A percentile compares a stretch with the other conserved stretches of the same genome.
Conservation (phyloP, 169 alveolate species). For the Perkinsus marinus region DNA sequence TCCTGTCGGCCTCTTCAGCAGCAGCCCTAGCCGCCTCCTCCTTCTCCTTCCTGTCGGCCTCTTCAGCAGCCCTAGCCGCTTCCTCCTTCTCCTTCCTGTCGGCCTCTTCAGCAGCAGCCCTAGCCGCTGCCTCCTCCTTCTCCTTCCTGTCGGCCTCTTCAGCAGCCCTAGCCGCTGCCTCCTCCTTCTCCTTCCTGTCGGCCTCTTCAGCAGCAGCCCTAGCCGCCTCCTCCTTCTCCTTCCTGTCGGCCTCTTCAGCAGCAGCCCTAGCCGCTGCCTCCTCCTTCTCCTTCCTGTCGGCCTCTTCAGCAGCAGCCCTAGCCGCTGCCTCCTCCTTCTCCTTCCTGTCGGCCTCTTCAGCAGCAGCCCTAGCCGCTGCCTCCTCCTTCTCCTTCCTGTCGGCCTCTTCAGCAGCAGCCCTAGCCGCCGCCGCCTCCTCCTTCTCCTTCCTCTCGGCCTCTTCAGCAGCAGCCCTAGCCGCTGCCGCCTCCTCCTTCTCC, state of each 20-base stretch:
- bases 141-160: not conserved
- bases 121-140: not conserved
- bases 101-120: not conserved
- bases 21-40: too few species aligned
- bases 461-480: too few species aligned
- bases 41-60: too few species aligned
- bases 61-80: not conserved
- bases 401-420: not conserved
- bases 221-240: not conserved
- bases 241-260: not conserved
- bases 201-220: not conserved
- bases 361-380: not conserved
- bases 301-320: not conserved
- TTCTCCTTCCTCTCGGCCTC: not conserved
- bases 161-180: not conserved
- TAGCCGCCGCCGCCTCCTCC: not conserved
- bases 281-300: not conserved
- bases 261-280: not conserved
- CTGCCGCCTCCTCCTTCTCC: too few species aligned
- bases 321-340: too few species aligned
- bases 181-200: not conserved
- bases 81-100: not conserved
- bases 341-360: not conserved
- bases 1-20: not conserved
- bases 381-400: not conserved